phyloP scores from a whole-genome alignment of 768 basidiomycete species.

The Clitopilus passeckerianus region DNA sequence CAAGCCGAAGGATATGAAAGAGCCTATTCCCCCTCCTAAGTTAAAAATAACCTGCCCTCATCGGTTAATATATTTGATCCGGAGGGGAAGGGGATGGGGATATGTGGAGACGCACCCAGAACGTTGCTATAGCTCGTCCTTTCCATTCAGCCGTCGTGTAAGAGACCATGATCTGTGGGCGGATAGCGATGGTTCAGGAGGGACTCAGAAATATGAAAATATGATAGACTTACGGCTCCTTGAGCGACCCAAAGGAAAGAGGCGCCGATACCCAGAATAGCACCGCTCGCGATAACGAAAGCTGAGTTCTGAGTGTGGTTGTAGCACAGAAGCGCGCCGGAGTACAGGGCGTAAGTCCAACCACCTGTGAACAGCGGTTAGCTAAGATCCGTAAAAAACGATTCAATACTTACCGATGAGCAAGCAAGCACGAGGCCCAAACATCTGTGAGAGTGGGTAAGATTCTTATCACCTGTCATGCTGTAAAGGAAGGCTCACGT shows the following conservation, averaged over 20 bases:
- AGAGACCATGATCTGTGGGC: slow-evolving; percentile 20
- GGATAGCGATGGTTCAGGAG: not conserved
- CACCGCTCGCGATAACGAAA: slow-evolving; percentile 22
- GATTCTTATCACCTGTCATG: not conserved
- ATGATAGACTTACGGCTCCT: slow-evolving; percentile 16
- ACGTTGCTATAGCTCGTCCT: slow-evolving; percentile 19
- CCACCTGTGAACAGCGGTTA: slow-evolving; percentile 10
- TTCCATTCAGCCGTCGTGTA: slow-evolving; percentile 23
- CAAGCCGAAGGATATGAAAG: slow-evolving; percentile 22
- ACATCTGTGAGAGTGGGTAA: slow-evolving; percentile 11
- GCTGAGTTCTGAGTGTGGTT: slow-evolving; percentile 21
- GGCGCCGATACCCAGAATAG: slow-evolving; percentile 21
- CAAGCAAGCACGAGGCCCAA: slow-evolving; percentile 20
- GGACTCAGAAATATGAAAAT: not conserved
- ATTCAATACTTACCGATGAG: slow-evolving; percentile 13
- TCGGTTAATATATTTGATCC: not conserved
- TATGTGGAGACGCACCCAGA: slow-evolving; percentile 14
- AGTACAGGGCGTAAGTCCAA: slow-evolving; percentile 23
- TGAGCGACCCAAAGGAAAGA: slow-evolving; percentile 24
- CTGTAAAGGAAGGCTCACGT: slow-evolving; percentile 11
- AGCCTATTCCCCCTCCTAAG: slow-evolving; percentile 23
- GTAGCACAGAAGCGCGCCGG: slow-evolving; percentile 21
- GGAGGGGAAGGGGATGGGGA: not conserved
- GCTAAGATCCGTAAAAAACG: not conserved
- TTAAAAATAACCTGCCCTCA: slow-evolving; percentile 20